Conservation (phyloP, 768 basidiomycete species). For the Panellus pusillus region DNA sequence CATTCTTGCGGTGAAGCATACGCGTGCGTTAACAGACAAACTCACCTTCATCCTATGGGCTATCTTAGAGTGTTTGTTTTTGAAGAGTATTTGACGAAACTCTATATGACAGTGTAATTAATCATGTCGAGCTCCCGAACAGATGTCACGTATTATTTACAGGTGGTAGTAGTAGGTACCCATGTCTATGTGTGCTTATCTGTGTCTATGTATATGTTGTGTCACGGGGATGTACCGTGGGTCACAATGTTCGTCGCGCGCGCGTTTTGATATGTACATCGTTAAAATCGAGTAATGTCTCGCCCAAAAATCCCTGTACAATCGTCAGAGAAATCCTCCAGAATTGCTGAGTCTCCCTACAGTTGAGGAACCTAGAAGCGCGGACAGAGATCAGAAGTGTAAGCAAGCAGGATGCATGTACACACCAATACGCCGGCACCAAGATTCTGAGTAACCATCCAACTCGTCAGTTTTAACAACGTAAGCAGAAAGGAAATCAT, state of each 20-base stretch:
- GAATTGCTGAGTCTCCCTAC: slow-evolving; percentile 35
- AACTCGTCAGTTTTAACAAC: slow-evolving; percentile 4
- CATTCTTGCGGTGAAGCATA: not conserved
- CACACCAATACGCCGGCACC: slow-evolving; percentile 66
- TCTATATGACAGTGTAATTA: too few species aligned
- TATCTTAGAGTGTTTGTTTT: too few species aligned
- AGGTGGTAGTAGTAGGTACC: too few species aligned
- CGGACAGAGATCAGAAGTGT: slow-evolving; percentile 9
- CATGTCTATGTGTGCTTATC: not conserved
- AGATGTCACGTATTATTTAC: too few species aligned
- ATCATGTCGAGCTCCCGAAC: too few species aligned
- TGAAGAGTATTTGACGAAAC: too few species aligned
- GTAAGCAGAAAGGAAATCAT: slow-evolving; percentile 4
- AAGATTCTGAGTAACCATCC: slow-evolving; percentile 46
- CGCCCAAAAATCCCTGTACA: slow-evolving; percentile 70
- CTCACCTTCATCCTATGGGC: too few species aligned
- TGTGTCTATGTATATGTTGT: slow-evolving; percentile 17
- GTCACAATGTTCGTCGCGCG: too few species aligned
- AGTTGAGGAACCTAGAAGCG: slow-evolving; percentile 62
- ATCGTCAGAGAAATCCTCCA: slow-evolving; percentile 14
- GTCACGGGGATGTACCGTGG: too few species aligned
- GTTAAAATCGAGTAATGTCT: slow-evolving; percentile 68
- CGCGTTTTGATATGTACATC: not conserved
- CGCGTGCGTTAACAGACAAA: slow-evolving; percentile 13
- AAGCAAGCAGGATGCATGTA: slow-evolving; percentile 8